Conservation (phyloP, 2,329 filamentous ascomycete species). For the Epichloe brachyelytri region DNA sequence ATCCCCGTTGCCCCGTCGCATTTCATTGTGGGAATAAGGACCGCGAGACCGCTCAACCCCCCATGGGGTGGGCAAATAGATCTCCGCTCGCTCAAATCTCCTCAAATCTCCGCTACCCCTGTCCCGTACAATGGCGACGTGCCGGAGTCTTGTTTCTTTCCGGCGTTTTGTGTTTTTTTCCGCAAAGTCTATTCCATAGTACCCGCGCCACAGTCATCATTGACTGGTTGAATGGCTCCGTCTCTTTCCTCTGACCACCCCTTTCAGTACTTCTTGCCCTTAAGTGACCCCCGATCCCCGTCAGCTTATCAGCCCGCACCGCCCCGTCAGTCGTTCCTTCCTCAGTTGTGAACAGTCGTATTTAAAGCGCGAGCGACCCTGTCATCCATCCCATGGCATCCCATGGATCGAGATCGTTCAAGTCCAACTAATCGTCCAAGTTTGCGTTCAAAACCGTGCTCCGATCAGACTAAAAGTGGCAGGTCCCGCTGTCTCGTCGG, state of each 20-base stretch:
- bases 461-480: background rate
- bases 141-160: background rate
- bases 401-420: too few relatives aligned
- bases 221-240: background rate
- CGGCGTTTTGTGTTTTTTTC: background rate
- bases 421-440: too few relatives aligned
- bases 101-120: background rate
- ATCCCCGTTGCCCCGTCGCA: too few relatives aligned
- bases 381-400: too few relatives aligned
- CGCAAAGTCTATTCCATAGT: background rate
- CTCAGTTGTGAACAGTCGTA: background rate
- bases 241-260: background rate
- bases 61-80: too few relatives aligned
- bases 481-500: too few relatives aligned
- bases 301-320: background rate
- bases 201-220: background rate
- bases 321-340: background rate
- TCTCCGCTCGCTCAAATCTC: background rate
- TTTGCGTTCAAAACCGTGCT: too few relatives aligned
- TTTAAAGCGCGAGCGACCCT: background rate
- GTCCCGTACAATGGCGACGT: background rate
- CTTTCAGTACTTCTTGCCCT: background rate
- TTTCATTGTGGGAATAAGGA: too few relatives aligned
- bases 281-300: background rate
- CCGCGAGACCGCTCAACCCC: too few relatives aligned